Percentiles rank a stretch among this genome's conserved stretches.
Conservation (phyloP, 345 rosid genomes). For the Hypericum perforatum region DNA sequence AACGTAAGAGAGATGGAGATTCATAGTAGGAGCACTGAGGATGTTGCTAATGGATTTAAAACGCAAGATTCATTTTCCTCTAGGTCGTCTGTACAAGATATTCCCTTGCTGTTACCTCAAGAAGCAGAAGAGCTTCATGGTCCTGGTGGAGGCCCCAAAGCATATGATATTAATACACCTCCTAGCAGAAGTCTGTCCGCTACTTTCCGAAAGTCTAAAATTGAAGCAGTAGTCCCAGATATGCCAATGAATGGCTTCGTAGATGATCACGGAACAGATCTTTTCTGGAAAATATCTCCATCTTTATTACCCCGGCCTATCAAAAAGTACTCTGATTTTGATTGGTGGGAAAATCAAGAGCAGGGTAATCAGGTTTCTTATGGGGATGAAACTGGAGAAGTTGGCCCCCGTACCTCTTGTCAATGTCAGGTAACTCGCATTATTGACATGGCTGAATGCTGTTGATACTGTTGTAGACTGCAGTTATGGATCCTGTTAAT, state of each 20-base stretch:
- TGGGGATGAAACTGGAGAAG: conserved; percentile 63
- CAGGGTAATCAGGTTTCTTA: conserved; percentile 52
- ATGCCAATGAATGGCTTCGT: conserved; percentile 84
- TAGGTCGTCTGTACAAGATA: conserved; percentile 69
- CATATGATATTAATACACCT: conserved; percentile 28
- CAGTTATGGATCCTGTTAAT: too few relatives aligned
- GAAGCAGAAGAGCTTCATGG: conserved; percentile 53
- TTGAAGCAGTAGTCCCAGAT: conserved; percentile 40
- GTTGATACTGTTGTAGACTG: too few relatives aligned
- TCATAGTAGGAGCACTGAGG: conserved; percentile 38
- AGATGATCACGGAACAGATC: conserved; percentile 46
- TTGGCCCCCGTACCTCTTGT: conserved; percentile 85
- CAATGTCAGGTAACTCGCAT: conserved; percentile 70
- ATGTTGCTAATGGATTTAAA: conserved; percentile 29
- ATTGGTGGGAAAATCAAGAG: conserved; percentile 95
- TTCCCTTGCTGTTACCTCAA: conserved; percentile 88
- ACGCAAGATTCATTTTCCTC: conserved; percentile 75
- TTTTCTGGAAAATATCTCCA: conserved; percentile 22
- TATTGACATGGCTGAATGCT: too few relatives aligned
- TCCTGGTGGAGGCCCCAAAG: conserved; percentile 29
- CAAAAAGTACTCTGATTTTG: conserved; percentile 35
- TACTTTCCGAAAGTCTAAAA: conserved; percentile 48
- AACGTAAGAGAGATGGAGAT: conserved; percentile 38
- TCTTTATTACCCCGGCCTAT: conserved; percentile 25
- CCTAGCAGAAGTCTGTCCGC: conserved; percentile 42